Evolutionary conservation across 2,329 filamentous ascomycete genomes (phyloP), one percentile per base, ranked within the genome.

Genomic region (Xylariaceae sp.): DNA sequence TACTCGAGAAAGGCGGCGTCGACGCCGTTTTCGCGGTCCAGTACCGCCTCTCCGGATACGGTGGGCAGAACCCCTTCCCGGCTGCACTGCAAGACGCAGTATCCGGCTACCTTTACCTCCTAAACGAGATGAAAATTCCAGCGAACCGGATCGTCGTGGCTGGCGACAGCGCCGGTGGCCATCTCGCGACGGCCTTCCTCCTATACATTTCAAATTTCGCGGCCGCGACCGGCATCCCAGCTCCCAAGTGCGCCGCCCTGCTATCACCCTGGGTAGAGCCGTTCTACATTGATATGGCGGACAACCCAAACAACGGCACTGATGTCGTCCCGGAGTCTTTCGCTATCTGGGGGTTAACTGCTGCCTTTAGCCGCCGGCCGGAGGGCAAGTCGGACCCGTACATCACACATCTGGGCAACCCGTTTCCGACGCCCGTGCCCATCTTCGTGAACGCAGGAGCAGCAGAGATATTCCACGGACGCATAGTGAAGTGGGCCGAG

Each of bases 401-500:
- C 37, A 57, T 67, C 22, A 62, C 61, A 9, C 55, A 53, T 0
- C 53, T 65, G 2, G 58, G 57, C 0, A 51, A 61, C 45, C 58
- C 64, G 1, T 66, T 67, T 39, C 16, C 40, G 2, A 59, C 59
- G 1, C 40, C 47, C 1, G 57, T 64, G 12, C 63, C 62, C 1
- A 53, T 65, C 0, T 63, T 65, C 29, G 57, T 58, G 1, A 69
- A 47, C 29, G 37, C 39, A 0, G 64, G 60, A 4, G 26, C 55
- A 0, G 56, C 55, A 2, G 63, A 67, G 52, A 53, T 73, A 2
- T 64, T 73, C 48, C 65, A 68, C 54, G 55, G 65, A 5, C 63
- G 67, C 4, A 66, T 68, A 4, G 76, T 78, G 26, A 82, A 78
- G 65, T 88, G 85, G 85, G 80, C 87, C 34, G 83, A 61, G 12